Evolutionary conservation across 2,329 filamentous ascomycete species (phyloP), one percentile per base, ranked within the genome.

Genomic region (Aspergillus hiratsukae): DNA sequence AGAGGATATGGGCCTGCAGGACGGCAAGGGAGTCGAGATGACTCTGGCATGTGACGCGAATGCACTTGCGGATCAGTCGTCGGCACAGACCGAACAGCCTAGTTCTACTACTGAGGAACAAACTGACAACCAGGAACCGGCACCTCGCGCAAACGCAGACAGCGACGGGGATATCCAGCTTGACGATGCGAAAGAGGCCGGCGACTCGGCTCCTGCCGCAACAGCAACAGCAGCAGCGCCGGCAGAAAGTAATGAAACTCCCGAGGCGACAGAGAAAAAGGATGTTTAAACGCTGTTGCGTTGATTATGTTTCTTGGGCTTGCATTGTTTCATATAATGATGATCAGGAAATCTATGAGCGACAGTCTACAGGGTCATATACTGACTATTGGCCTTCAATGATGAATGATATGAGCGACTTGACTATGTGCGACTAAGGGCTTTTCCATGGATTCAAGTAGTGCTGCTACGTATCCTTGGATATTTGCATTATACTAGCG

Each of bases 1-100:
- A 57, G 86, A 90, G 64, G 94, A 99, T 69, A 88, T 90, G 62
- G 94, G 94, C 0, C 86, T 89, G 9, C 92, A 90, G 73, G 76
- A 74, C 53, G 77, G 77, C n/a, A 74, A 74, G 55, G 75, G 75
- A 2, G 67, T 78, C n/a, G 67, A 77, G 57, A 70, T 78, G 69
- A 68, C 65, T 3, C 69, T 78, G 51, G 55, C 58, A 3, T 54
- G 61, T 19, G 58, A 56, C 8, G 62, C 64, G 29, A 60, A 62
- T 8, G 58, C 53, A 11, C 43, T 43, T 10, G 52, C 52, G 49
- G 41, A 27, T 52, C 40, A 37, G 25, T 29, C 58, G 41, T 21
- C 41, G 9, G 21, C 41, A 21, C 21, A 9, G n/a, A 5, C 41
- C 23, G 23, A 23, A 6, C 19, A 46, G 27, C 19, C 43, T 17